Percentiles rank a stretch among this genome's conserved stretches.
These are phyloP conservation scores for Dalbergia cochinchinensis DNA, from an alignment of 306 rosid genomes.

Conservation along the genomic window DNA sequence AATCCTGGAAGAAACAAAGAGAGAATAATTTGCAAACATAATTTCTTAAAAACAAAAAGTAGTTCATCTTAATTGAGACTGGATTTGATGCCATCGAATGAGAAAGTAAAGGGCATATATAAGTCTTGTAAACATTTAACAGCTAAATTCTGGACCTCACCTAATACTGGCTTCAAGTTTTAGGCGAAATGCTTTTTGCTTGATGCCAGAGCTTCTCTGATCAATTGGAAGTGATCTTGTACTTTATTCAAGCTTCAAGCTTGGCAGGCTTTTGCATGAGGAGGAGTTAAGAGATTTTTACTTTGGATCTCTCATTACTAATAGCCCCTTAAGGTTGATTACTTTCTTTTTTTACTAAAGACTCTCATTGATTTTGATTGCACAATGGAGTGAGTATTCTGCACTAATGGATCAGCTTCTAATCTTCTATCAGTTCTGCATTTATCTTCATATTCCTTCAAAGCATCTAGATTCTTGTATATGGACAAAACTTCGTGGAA, in stretches of 20 bases:
- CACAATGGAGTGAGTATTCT: background rate
- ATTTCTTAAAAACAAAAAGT: background rate
- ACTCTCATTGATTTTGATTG: conserved; percentile 9
- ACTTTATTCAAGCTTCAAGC: conserved; percentile 15
- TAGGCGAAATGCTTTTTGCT: conserved; percentile 22
- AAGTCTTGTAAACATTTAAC: background rate
- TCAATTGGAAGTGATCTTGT: conserved; percentile 7
- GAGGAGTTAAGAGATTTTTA: conserved; percentile 1
- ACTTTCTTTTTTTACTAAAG: background rate
- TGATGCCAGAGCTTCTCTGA: conserved; percentile 16
- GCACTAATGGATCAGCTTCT: background rate
- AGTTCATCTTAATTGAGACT: conserved; percentile 1
- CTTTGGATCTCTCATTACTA: background rate
- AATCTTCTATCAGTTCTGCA: conserved; percentile 5
- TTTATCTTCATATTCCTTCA: background rate
- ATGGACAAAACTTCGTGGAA: background rate
- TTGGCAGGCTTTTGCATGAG: conserved; percentile 9
- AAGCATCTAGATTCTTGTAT: conserved; percentile 8
- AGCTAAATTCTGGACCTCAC: background rate
- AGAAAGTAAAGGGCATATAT: conserved; percentile 4
- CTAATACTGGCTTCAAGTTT: conserved; percentile 3
- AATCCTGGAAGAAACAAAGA: background rate
- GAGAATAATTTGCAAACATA: background rate
- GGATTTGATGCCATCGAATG: conserved; percentile 8
- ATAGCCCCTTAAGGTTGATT: background rate